phyloP scores from a whole-genome alignment of 179 eudicot genomes.

The Pouteria campechiana region DNA sequence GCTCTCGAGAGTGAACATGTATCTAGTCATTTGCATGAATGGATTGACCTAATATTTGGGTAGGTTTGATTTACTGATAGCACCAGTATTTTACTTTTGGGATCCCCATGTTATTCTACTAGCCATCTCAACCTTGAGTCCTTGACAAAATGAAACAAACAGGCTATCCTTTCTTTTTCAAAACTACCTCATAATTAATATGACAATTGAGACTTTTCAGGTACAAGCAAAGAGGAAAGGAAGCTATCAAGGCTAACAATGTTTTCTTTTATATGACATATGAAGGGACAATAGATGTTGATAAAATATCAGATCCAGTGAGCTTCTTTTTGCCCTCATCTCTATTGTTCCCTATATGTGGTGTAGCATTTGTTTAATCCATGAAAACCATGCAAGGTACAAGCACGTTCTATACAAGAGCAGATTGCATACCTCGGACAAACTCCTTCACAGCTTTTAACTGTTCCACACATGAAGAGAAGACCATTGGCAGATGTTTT shows the following conservation, averaged over 20 bases:
- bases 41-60: conserved; percentile 99
- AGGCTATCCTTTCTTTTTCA: too few relatives aligned
- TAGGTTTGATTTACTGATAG: conserved; percentile 14
- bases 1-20: conserved; percentile 99
- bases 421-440: conserved; percentile 99
- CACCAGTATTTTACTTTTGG: neutral
- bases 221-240: conserved; percentile 96
- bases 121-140: too few relatives aligned
- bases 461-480: conserved; percentile 77
- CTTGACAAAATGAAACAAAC: too few relatives aligned
- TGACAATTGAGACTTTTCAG: conserved; percentile 24
- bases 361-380: conserved; percentile 8
- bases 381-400: conserved; percentile 40
- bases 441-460: conserved; percentile 95
- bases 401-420: conserved; percentile 91
- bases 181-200: too few relatives aligned
- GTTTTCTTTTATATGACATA: conserved; percentile 94
- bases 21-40: conserved; percentile 95
- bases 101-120: too few relatives aligned
- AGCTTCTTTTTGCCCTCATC: conserved; percentile 16
- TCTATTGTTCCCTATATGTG: neutral
- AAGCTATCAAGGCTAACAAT: conserved; percentile 79
- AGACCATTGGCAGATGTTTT: conserved; percentile 80
- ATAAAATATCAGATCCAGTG: conserved; percentile 85
- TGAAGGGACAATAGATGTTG: conserved; percentile 87